Percentiles rank a stretch among this genome's conserved stretches.
Evolutionary conservation across 805 yeast species (phyloP).

Genomic region (Clavispora phyllophila): DNA sequence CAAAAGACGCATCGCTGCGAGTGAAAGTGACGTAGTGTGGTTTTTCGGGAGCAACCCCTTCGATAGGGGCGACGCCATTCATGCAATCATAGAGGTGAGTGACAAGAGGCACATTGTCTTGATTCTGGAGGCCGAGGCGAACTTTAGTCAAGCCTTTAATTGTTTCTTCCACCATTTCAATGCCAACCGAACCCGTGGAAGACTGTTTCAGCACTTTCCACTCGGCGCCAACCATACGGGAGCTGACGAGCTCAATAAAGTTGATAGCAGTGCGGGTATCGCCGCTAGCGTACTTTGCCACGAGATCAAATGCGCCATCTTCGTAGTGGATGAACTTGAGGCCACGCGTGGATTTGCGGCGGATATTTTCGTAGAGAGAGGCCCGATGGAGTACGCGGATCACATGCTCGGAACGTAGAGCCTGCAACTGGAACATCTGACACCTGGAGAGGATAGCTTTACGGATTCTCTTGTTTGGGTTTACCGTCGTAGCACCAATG

Average conservation of each 20-base stretch:
- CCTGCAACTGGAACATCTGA: slow-evolving; percentile 65
- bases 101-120: slow-evolving; percentile 13
- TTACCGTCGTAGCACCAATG: slow-evolving; percentile 86
- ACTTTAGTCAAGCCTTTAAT: slow-evolving; percentile 7
- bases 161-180: neutral
- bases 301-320: slow-evolving; percentile 9
- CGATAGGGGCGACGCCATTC: neutral
- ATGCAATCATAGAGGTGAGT: slow-evolving; percentile 12
- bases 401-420: slow-evolving; percentile 47
- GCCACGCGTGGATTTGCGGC: slow-evolving; percentile 13
- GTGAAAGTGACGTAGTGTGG: neutral
- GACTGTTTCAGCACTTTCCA: neutral
- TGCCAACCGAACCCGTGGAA: neutral
- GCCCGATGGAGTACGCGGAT: slow-evolving; percentile 53
- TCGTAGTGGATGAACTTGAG: slow-evolving; percentile 13
- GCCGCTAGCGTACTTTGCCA: slow-evolving; percentile 21
- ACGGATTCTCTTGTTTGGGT: slow-evolving; percentile 73
- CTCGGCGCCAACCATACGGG: neutral
- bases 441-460: slow-evolving; percentile 83
- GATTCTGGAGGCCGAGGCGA: slow-evolving; percentile 16
- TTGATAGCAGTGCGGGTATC: slow-evolving; percentile 33
- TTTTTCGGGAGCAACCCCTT: neutral
- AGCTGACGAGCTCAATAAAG: slow-evolving; percentile 26
- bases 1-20: neutral
- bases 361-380: slow-evolving; percentile 33